Base-by-base conservation (phyloP, 371 early-diverging fungal species). In the Mucor piriformis region DNA sequence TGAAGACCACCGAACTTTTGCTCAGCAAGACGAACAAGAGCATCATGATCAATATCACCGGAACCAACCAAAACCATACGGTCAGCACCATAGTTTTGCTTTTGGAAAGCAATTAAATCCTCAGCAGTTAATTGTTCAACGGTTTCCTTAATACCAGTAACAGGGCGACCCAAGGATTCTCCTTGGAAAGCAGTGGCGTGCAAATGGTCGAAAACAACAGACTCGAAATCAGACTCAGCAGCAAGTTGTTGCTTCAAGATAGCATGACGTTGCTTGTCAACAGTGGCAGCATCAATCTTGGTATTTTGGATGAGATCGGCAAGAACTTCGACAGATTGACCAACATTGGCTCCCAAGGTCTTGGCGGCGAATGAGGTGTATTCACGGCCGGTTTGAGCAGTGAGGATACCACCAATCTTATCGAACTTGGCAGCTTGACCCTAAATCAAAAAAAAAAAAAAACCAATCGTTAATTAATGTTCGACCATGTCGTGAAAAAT, bases 351-450 rank as follows among this genome's bases (percentile, higher is more conserved):
- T 54, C 85, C 83, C 59, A 96, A 84, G 16, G 92, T 78, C 81
- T 94, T 94, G 66, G 95, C 94, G 70, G 92, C 92, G 85, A 92
- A 96, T 48, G 89, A 93, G 37, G 96, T 95, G 71, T 95, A 93
- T 74, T 97, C 98, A 66, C 98, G 92, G 16, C 95, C 92, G 43
- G 96, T 96, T 82, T 95, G 92, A 29, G 96, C 95, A 76, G 92
- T 92, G 60, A 96, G 74, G 72, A 93, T 89, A 52, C 92, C 96
- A 53, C 98, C 98, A 83, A 96, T 89, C 81, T 94, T 94, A 73
- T 96, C 96, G 50, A 73, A 61, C 21, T 66, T 59, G 38, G 61
- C 50, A 53, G 64, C 64, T 67, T 95, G 63, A 91, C 93, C 81
- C 95, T 95, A 72, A 35, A 38, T n/a, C n/a, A 38, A 10, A 25